Percentiles rank a stretch among this genome's conserved stretches.
Evolutionary conservation across 805 yeast genomes (phyloP).

Genomic region (Ogataea thermomethanolica): DNA sequence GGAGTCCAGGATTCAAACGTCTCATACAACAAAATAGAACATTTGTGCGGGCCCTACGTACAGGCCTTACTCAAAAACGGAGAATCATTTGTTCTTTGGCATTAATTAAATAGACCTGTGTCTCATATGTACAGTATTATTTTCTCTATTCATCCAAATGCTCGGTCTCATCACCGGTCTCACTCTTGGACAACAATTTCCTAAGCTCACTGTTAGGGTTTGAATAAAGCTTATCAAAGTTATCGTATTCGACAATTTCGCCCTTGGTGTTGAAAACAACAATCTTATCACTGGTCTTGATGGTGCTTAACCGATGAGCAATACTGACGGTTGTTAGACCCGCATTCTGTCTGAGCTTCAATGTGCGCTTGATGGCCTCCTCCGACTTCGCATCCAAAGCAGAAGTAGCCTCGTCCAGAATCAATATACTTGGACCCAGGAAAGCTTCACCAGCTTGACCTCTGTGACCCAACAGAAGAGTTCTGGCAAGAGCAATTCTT

Average conservation of each 20-base stretch:
- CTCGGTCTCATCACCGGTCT: constrained; percentile 25
- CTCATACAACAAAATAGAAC: constrained; percentile 29
- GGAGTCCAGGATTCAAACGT: constrained; percentile 31
- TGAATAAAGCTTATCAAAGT: constrained; percentile 48
- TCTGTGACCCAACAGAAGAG: constrained; percentile 53
- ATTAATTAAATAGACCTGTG: constrained; percentile 1
- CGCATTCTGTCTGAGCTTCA: constrained; percentile 49
- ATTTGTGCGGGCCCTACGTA: constrained; percentile 32
- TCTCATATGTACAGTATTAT: constrained; percentile 5
- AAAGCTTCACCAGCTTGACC: constrained; percentile 18
- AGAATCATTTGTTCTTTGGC: constrained; percentile 28
- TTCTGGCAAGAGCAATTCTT: constrained; percentile 86
- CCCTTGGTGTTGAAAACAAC: constrained; percentile 72
- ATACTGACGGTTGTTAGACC: constrained; percentile 79
- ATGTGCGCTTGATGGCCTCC: constrained; percentile 73
- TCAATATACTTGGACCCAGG: constrained; percentile 66
- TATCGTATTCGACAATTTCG: constrained; percentile 68
- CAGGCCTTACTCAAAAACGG: constrained; percentile 19
- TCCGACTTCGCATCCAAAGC: constrained; percentile 90
- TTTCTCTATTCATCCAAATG: constrained; percentile 12
- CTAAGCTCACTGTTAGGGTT: constrained; percentile 45
- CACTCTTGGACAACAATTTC: constrained; percentile 36
- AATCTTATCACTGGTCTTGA: constrained; percentile 74
- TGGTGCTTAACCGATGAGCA: constrained; percentile 89
- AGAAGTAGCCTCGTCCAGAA: constrained; percentile 92